These are phyloP conservation scores for Neoboletus subvelutipes DNA, from an alignment of 768 basidiomycete species.

Conservation along the genomic window DNA sequence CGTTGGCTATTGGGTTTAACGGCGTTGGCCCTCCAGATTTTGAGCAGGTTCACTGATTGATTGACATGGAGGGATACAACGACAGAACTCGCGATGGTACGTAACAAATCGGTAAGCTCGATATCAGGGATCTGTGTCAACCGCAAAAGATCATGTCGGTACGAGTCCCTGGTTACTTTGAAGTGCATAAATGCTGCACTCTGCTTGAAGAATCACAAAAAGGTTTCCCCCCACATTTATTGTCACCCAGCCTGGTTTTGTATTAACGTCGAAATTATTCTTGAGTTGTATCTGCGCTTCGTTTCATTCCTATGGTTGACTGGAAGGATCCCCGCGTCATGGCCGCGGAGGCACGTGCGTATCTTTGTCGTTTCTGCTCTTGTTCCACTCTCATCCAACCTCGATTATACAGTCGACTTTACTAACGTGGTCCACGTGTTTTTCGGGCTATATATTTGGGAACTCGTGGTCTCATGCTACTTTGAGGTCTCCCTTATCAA, in stretches of 20 bases:
- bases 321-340: constrained; percentile 27
- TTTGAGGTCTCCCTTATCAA: constrained; percentile 69
- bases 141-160: constrained; percentile 5
- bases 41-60: background rate
- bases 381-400: constrained; percentile 3
- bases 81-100: constrained; percentile 7
- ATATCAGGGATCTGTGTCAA: constrained; percentile 9
- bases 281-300: constrained; percentile 11
- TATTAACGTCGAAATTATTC: constrained; percentile 3
- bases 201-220: constrained; percentile 6
- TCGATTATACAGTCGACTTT: constrained; percentile 47
- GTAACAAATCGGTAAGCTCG: constrained; percentile 15
- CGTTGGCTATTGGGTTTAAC: background rate
- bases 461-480: constrained; percentile 56
- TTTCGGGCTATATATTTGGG: constrained; percentile 69
- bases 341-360: constrained; percentile 25
- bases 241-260: constrained; percentile 7
- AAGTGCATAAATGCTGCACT: constrained; percentile 20
- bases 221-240: constrained; percentile 2
- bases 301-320: constrained; percentile 22
- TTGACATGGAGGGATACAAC: background rate
- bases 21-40: background rate
- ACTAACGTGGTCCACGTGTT: constrained; percentile 59
- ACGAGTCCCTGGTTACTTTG: constrained; percentile 25
- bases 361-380: background rate